Percentiles rank a stretch among this genome's conserved stretches.
These are phyloP conservation scores for Petunia secreta DNA, from an alignment of 257 asterid species.

Conservation along the genomic window DNA sequence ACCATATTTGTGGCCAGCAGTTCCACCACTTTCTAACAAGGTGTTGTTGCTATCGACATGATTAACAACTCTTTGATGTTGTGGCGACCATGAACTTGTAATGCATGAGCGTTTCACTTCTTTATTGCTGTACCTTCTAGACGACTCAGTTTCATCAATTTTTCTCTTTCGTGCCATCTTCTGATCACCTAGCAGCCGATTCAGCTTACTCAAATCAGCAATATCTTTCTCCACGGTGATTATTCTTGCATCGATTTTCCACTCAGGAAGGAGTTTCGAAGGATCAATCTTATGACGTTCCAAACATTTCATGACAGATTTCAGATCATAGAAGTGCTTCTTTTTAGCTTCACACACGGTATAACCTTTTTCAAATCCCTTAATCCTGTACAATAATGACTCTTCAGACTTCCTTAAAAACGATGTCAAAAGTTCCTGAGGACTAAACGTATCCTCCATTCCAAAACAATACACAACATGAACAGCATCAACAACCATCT, in stretches of 20 bases:
- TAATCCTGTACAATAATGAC: constrained; percentile 43
- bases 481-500: constrained; percentile 70
- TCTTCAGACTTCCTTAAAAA: constrained; percentile 54
- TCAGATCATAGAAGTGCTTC: constrained; percentile 47
- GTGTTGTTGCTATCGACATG: neutral
- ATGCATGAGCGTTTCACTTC: constrained; percentile 47
- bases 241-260: constrained; percentile 66
- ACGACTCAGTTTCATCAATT: constrained; percentile 45
- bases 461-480: constrained; percentile 62
- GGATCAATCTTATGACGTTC: constrained; percentile 66
- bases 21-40: constrained; percentile 21
- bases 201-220: constrained; percentile 23
- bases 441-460: constrained; percentile 56
- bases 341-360: constrained; percentile 45
- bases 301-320: constrained; percentile 59
- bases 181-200: constrained; percentile 29
- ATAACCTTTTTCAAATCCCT: constrained; percentile 46
- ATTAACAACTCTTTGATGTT: constrained; percentile 35
- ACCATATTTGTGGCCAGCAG: constrained; percentile 32
- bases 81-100: constrained; percentile 42
- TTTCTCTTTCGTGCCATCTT: constrained; percentile 58
- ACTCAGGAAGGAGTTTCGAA: constrained; percentile 60
- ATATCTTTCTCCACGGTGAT: constrained; percentile 57
- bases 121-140: constrained; percentile 38
- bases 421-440: constrained; percentile 54